Percentiles rank a stretch among this genome's conserved stretches.
Conservation (phyloP, 2,329 filamentous ascomycete genomes). For the Colletotrichum musicola region DNA sequence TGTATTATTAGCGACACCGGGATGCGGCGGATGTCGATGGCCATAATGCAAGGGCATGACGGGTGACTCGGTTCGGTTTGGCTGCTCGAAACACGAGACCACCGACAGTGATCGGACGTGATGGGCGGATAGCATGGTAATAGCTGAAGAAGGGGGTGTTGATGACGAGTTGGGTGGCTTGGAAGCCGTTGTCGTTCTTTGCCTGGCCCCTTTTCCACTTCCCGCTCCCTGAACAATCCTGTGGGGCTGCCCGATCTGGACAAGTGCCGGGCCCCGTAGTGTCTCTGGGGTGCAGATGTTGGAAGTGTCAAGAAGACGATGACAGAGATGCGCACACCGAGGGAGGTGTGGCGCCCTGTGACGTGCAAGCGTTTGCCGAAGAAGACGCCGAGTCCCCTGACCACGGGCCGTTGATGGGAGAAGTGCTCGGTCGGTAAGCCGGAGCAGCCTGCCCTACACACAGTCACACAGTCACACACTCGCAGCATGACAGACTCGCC, state of each 20-base stretch:
- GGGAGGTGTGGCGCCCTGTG: constrained; percentile 12
- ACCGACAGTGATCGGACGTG: not conserved
- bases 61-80: not conserved
- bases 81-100: constrained; percentile 13
- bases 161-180: constrained; percentile 32
- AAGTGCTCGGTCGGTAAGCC: constrained; percentile 9
- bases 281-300: constrained; percentile 20
- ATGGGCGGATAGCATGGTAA: constrained; percentile 11
- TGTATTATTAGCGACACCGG: not conserved
- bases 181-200: constrained; percentile 16
- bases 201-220: constrained; percentile 24
- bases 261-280: constrained; percentile 11
- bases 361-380: constrained; percentile 17
- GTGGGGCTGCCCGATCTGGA: constrained; percentile 28
- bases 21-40: not conserved
- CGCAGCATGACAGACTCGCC: too few relatives aligned
- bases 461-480: not conserved
- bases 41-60: not conserved
- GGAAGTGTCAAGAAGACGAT: constrained; percentile 4
- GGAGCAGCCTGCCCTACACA: not conserved
- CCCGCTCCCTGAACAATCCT: constrained; percentile 15
- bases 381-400: constrained; percentile 2
- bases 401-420: constrained; percentile 19
- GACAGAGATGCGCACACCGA: constrained; percentile 4
- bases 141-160: not conserved